Conservation (phyloP, 129 eudicot species). For the Centella asiatica region DNA sequence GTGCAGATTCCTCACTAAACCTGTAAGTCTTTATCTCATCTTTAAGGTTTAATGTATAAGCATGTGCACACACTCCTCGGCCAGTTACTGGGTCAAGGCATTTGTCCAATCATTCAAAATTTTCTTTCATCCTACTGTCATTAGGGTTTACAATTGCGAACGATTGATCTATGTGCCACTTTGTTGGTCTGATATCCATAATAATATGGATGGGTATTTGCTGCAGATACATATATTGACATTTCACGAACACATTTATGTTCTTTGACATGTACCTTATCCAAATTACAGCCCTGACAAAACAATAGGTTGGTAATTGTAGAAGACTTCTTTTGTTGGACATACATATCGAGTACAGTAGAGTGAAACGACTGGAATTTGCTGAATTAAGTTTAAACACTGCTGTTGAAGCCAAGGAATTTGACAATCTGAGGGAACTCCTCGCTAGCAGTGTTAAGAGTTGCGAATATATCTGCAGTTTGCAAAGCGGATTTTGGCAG, state of each 20-base stretch:
- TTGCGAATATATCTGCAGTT: constrained; percentile 22
- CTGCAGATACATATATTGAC: too few species aligned
- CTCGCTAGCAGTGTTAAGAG: neutral
- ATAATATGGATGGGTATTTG: too few species aligned
- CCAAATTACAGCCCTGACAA: constrained; percentile 20
- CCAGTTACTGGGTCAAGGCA: neutral
- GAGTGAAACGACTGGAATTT: too few species aligned
- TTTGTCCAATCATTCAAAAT: neutral
- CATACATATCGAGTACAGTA: constrained; percentile 11
- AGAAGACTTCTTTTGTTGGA: constrained; percentile 20
- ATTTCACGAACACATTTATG: too few species aligned
- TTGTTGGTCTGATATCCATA: neutral
- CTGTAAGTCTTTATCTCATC: constrained; percentile 27
- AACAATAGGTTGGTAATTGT: constrained; percentile 2
- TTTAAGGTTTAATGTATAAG: neutral
- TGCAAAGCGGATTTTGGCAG: constrained; percentile 6
- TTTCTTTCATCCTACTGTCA: neutral
- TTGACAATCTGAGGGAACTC: neutral
- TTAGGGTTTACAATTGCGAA: neutral
- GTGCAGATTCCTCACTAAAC: constrained; percentile 61
- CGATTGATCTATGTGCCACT: neutral
- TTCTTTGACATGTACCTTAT: constrained; percentile 7
- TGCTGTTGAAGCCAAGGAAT: neutral
- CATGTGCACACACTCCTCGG: neutral
- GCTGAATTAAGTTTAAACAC: too few species aligned